Evolutionary conservation across 345 rosid species (phyloP).

Genomic region (Aegle marmelos): DNA sequence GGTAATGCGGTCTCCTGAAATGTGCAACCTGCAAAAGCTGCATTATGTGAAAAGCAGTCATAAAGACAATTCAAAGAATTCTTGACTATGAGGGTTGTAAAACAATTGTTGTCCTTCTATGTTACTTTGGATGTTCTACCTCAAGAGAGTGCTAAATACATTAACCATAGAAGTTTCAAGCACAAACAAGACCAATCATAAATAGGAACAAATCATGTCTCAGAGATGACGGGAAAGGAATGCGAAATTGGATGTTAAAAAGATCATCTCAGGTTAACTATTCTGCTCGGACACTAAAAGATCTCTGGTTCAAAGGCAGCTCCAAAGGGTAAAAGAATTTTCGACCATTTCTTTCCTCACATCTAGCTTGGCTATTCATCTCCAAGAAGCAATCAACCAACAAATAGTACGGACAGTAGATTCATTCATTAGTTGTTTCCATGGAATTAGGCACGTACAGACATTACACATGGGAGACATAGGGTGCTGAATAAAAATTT

Average conservation of each 20-base stretch:
- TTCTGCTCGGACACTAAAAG: too few species aligned
- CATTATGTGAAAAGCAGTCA: slow-evolving; percentile 1
- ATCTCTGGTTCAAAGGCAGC: background rate
- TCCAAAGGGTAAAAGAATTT: background rate
- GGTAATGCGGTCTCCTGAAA: slow-evolving; percentile 29
- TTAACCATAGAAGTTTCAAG: background rate
- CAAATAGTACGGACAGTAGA: background rate
- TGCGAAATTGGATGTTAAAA: background rate
- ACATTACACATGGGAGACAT: background rate
- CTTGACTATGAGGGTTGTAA: background rate
- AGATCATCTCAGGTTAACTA: background rate
- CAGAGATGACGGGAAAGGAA: background rate
- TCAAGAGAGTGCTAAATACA: background rate
- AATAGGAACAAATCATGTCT: background rate
- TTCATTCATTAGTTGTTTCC: background rate
- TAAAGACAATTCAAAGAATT: background rate
- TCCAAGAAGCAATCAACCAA: background rate
- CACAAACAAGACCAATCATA: background rate
- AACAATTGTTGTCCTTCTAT: background rate
- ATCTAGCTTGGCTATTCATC: background rate
- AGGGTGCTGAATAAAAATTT: background rate
- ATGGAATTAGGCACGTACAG: background rate
- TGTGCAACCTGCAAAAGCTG: slow-evolving; percentile 40
- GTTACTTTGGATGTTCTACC: background rate
- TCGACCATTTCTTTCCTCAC: background rate